Base-by-base conservation (phyloP, 352 stramenopile species). In the Phytophthora boehmeriae region DNA sequence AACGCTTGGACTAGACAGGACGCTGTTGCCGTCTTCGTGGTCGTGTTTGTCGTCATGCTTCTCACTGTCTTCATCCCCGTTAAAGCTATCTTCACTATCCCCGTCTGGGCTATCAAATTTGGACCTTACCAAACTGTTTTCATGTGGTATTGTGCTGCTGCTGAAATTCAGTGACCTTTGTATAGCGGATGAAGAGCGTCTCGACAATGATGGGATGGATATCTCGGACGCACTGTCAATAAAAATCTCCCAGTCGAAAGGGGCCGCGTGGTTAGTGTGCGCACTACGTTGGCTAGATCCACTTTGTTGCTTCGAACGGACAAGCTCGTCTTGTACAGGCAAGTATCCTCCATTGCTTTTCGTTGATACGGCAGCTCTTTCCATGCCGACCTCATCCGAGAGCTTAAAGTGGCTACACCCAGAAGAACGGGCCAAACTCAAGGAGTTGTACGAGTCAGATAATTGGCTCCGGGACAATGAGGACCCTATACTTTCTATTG, bases 201-300 rank as follows among this genome's bases (percentile, higher is more conserved):
- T 52, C 27, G 59, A 52, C 41, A 66, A 55, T 43, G 68, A 49
- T 1, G 68, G 34, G 3, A 47, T 50, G 11, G 71, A 80, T 38
- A 70, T 61, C 10, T 82, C 74, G 1, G 74, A 83, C n/a, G 68
- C 54, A 27, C 68, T 88, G 32, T 81, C 71, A n/a, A 89, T 76
- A 68, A 89, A 89, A 16, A 73, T 76, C 35, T 89, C 76, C 79
- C 79, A 89, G 61, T 89, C 78, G 20, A 89, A 83, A 39, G 44
- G 68, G 34, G 68, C 58, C 8, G 58, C 45, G 17, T 61, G 60
- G 46, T 55, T 27, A 32, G 47, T 66, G 13, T 45, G 20, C 25
- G 35, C 42, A 43, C 30, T 65, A 55, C 52, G 54, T 36, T 69
- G 49, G 14, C 60, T 50, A 13, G 19, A 30, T 35, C 32, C 9